Percentiles rank a stretch among this genome's conserved stretches.
Conservation (phyloP, 164 flowering plant genomes). For the Stephania yunnanensis region DNA sequence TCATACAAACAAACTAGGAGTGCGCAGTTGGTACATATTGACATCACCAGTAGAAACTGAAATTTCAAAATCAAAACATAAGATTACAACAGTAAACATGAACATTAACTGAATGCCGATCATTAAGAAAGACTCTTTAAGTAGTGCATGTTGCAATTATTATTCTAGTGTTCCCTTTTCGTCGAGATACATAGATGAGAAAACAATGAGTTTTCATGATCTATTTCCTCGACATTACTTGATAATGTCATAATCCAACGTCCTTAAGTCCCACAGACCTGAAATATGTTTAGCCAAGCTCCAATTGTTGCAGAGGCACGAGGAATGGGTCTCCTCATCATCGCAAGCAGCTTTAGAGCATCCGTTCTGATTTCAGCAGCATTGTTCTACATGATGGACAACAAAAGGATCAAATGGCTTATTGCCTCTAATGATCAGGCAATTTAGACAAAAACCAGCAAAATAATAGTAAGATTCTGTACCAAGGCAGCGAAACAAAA, state of each 20-base stretch:
- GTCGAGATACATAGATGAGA: too few species aligned
- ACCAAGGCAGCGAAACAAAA: constrained; percentile 80
- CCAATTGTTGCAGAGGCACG: constrained; percentile 81
- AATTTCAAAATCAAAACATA: constrained; percentile 8
- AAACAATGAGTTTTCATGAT: too few species aligned
- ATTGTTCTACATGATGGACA: constrained; percentile 47
- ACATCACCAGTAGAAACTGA: constrained; percentile 83
- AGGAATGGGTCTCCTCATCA: constrained; percentile 78
- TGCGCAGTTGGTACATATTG: constrained; percentile 76
- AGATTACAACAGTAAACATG: too few species aligned
- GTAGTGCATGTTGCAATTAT: too few species aligned
- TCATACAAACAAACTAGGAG: constrained; percentile 79
- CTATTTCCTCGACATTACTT: too few species aligned
- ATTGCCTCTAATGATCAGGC: background rate
- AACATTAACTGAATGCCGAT: too few species aligned
- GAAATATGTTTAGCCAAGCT: constrained; percentile 94
- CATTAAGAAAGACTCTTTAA: too few species aligned
- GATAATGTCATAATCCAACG: too few species aligned
- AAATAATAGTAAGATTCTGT: constrained; percentile 7
- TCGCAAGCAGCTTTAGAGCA: constrained; percentile 76
- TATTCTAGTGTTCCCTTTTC: too few species aligned
- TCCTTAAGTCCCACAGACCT: constrained; percentile 34
- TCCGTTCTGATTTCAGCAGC: constrained; percentile 78
- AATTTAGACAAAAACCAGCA: background rate
- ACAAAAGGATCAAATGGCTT: background rate